These are phyloP conservation scores for Chionographis japonica DNA, from an alignment of 106 monocot species.

Conservation along the genomic window DNA sequence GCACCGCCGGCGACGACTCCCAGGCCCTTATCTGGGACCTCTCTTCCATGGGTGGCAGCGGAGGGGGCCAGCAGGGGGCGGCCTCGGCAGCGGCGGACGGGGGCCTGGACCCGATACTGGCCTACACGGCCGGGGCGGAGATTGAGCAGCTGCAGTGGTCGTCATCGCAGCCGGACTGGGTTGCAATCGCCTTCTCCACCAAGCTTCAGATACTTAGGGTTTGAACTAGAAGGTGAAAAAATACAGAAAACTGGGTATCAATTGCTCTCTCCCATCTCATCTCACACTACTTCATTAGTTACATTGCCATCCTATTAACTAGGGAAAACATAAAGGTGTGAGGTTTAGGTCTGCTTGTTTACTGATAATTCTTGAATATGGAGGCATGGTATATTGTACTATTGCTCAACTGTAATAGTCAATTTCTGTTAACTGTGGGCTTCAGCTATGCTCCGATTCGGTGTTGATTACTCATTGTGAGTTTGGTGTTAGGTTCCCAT, in stretches of 20 bases:
- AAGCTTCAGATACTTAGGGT: slow-evolving; percentile 92
- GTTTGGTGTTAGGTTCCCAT: no score
- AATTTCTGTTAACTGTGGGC: no score
- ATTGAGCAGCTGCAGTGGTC: slow-evolving; percentile 99
- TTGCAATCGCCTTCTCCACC: slow-evolving; percentile 83
- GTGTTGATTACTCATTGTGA: no score
- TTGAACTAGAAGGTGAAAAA: slow-evolving; percentile 15
- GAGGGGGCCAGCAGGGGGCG: slow-evolving; percentile 12
- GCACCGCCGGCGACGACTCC: slow-evolving; percentile 92
- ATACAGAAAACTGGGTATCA: background rate
- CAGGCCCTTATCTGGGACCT: slow-evolving; percentile 97
- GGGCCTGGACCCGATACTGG: slow-evolving; percentile 79
- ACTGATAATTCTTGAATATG: no score
- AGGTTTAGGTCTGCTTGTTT: no score
- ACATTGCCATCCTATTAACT: no score
- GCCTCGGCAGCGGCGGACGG: slow-evolving; percentile 42
- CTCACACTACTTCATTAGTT: no score
- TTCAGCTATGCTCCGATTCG: no score
- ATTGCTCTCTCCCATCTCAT: background rate
- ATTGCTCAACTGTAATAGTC: no score
- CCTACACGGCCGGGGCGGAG: slow-evolving; percentile 85
- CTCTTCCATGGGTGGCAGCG: slow-evolving; percentile 70
- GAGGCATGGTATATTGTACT: no score
- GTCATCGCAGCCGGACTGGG: slow-evolving; percentile 91
- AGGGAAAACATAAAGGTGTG: no score